phyloP scores from a whole-genome alignment of 345 rosid genomes.

The Linum tenue region DNA sequence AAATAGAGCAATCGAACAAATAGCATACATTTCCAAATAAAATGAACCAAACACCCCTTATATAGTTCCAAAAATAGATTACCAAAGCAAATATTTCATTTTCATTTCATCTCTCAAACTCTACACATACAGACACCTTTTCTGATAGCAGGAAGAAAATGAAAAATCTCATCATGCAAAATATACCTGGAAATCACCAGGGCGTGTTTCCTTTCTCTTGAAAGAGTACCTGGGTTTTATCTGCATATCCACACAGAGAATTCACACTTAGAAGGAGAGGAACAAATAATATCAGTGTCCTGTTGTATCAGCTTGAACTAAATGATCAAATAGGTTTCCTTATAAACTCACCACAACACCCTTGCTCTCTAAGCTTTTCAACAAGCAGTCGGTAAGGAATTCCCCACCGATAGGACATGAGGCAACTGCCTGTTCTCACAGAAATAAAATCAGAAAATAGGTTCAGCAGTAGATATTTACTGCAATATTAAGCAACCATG shows the following conservation, averaged over 20 bases:
- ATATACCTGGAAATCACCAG: conserved; percentile 87
- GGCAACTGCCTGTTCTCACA: conserved; percentile 50
- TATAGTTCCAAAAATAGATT: no score
- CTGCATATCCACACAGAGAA: conserved; percentile 34
- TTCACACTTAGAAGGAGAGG: background rate
- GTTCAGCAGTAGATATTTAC: background rate
- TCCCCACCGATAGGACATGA: conserved; percentile 93
- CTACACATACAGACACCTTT: no score
- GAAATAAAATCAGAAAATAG: background rate
- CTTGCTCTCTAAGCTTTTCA: conserved; percentile 96
- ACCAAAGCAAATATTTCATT: no score
- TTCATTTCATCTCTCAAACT: no score
- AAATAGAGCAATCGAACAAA: no score
- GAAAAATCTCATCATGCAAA: background rate
- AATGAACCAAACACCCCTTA: no score
- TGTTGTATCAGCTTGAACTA: conserved; percentile 7
- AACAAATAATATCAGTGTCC: conserved; percentile 4
- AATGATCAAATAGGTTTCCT: conserved; percentile 1
- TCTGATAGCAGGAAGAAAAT: background rate
- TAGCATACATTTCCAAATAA: no score
- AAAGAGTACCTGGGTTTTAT: conserved; percentile 95
- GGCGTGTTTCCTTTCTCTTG: conserved; percentile 87
- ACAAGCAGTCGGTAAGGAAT: conserved; percentile 82
- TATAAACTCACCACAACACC: conserved; percentile 61
- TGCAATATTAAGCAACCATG: no score